Evolutionary conservation across 257 asterid species (phyloP).

Genomic region (Cruciata laevipes): DNA sequence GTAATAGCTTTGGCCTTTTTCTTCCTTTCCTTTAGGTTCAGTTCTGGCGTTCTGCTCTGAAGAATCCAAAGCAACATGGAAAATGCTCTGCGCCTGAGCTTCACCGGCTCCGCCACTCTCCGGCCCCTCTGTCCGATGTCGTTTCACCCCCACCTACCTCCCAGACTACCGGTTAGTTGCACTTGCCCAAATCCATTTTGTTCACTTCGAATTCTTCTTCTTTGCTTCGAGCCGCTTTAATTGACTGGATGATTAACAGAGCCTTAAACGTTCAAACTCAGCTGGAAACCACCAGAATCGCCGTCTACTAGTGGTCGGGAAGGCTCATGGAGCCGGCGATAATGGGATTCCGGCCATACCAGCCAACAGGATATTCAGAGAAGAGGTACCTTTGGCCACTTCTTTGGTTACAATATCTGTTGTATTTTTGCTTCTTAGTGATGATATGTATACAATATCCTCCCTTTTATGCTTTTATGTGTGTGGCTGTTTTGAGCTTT

Average conservation of each 20-base stretch:
- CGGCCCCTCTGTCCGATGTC: constrained; percentile 44
- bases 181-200: background rate
- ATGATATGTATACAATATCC: background rate
- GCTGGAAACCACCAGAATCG: constrained; percentile 25
- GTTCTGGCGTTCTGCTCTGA: background rate
- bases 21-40: background rate
- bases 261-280: constrained; percentile 37
- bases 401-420: constrained; percentile 1
- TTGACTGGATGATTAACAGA: constrained; percentile 26
- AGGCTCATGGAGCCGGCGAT: constrained; percentile 37
- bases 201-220: background rate
- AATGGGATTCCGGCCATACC: constrained; percentile 42
- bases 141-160: constrained; percentile 33
- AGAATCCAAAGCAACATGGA: constrained; percentile 39
- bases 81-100: constrained; percentile 44
- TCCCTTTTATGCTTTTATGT: background rate
- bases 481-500: background rate
- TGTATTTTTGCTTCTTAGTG: background rate
- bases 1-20: background rate
- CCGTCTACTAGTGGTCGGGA: constrained; percentile 25
- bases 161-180: constrained; percentile 35
- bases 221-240: background rate
- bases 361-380: constrained; percentile 55
- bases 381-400: constrained; percentile 51
- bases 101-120: constrained; percentile 38